These are phyloP conservation scores for Oldenlandia corymbosa DNA, from an alignment of 257 asterid species.

Conservation along the genomic window DNA sequence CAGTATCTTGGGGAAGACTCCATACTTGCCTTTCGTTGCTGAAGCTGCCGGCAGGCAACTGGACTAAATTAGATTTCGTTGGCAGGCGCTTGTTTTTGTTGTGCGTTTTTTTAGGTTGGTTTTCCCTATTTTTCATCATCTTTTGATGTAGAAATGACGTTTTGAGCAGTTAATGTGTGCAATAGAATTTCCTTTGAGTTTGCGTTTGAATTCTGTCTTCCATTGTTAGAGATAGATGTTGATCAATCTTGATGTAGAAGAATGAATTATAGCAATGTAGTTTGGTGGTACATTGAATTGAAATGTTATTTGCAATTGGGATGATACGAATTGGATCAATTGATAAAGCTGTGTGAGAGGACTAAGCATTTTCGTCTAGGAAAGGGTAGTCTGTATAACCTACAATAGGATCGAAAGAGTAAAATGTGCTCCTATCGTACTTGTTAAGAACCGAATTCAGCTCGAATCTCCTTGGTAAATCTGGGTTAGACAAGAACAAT, in stretches of 20 bases:
- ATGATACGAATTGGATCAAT: not conserved
- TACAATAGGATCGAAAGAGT: slow-evolving; percentile 23
- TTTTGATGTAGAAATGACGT: slow-evolving; percentile 3
- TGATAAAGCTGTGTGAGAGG: not conserved
- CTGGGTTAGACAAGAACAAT: slow-evolving; percentile 35
- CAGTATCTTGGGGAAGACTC: slow-evolving; percentile 75
- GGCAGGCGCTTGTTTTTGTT: not conserved
- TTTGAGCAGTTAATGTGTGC: not conserved
- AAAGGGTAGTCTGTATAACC: slow-evolving; percentile 24
- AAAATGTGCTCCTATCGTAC: slow-evolving; percentile 28
- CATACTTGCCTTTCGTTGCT: slow-evolving; percentile 77
- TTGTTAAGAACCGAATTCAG: slow-evolving; percentile 23
- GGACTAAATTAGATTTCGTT: not conserved
- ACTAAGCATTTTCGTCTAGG: not conserved
- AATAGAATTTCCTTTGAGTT: not conserved
- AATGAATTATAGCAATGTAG: too few relatives aligned
- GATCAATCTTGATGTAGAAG: too few relatives aligned
- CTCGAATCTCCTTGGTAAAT: slow-evolving; percentile 35
- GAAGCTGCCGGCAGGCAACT: slow-evolving; percentile 77
- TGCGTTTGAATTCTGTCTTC: not conserved
- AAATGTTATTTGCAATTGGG: too few relatives aligned
- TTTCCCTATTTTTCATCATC: not conserved
- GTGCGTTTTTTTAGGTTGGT: not conserved
- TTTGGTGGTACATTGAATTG: too few relatives aligned
- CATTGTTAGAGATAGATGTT: not conserved